Evolutionary conservation across 2,329 filamentous ascomycete genomes (phyloP).

Genomic region (Alternaria brassicae): DNA sequence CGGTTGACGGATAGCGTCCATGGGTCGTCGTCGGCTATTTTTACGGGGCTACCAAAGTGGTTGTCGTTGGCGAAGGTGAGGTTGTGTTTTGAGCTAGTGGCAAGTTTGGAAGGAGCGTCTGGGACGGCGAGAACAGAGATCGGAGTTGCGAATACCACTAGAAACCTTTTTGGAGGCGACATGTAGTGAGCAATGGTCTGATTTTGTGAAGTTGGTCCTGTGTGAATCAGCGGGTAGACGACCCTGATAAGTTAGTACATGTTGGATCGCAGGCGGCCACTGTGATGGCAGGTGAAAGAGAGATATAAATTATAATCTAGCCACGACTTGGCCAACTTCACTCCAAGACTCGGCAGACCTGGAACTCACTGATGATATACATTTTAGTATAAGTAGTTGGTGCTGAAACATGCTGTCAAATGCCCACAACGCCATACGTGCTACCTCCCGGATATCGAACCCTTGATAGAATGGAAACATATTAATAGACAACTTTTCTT

Average conservation of each 20-base stretch:
- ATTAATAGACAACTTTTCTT: slow-evolving; percentile 1
- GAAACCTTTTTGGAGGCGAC: background rate
- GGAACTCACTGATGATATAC: background rate
- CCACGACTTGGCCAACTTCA: background rate
- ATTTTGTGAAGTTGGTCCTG: background rate
- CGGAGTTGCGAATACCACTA: background rate
- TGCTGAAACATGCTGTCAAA: slow-evolving; percentile 6
- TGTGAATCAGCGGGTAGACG: background rate
- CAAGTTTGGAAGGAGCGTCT: background rate
- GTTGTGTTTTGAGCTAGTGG: background rate
- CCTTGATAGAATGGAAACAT: background rate
- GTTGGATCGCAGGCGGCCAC: background rate
- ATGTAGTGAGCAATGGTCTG: background rate
- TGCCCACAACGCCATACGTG: slow-evolving; percentile 15
- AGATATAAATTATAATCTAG: background rate
- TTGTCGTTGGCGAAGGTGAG: background rate
- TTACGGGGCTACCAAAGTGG: background rate
- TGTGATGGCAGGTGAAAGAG: background rate
- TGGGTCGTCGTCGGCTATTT: background rate
- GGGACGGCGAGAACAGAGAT: background rate
- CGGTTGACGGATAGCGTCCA: slow-evolving; percentile 13
- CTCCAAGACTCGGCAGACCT: background rate
- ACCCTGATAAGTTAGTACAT: background rate
- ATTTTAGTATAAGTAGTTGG: background rate
- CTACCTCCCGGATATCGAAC: slow-evolving; percentile 6